A percentile compares a stretch with the other conserved stretches of the same genome.
Conservation (phyloP, 352 stramenopile species). For the Globisporangium emineosum region DNA sequence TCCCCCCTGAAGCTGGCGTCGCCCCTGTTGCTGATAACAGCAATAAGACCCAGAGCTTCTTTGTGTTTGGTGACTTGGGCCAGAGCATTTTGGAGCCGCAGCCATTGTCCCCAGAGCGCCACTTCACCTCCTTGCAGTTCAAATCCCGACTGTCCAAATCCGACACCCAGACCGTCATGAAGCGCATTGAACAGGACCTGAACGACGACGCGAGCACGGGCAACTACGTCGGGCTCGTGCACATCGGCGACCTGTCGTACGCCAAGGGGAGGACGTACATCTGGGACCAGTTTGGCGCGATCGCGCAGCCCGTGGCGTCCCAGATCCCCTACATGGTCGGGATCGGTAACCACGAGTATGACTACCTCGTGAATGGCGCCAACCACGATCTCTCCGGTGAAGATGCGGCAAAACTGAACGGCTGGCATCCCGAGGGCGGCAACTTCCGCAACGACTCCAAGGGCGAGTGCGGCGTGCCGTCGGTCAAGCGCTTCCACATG, state of each 20-base stretch:
- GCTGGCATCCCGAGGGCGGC: constrained; percentile 24
- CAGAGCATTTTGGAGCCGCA: constrained; percentile 17
- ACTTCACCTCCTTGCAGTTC: constrained; percentile 1
- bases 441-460: constrained; percentile 35
- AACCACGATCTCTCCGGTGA: constrained; percentile 37
- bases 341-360: constrained; percentile 46
- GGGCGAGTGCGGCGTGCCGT: constrained; percentile 72
- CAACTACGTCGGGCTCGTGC: constrained; percentile 54
- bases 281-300: constrained; percentile 80
- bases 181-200: constrained; percentile 34
- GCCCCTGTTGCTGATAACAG: background rate
- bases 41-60: constrained; percentile 20
- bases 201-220: constrained; percentile 4
- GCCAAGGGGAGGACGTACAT: constrained; percentile 51
- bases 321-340: constrained; percentile 64
- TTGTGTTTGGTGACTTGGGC: constrained; percentile 32
- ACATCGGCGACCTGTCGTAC: constrained; percentile 80
- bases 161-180: constrained; percentile 33
- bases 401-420: constrained; percentile 20
- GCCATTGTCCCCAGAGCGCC: background rate
- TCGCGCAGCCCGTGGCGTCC: constrained; percentile 69
- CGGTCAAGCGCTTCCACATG: constrained; percentile 53
- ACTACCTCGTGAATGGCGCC: constrained; percentile 26
- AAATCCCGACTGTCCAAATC: constrained; percentile 14
- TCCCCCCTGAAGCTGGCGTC: constrained; percentile 15